Percentiles rank a stretch among this genome's conserved stretches.
Evolutionary conservation across 1,284 basidiomycete genomes (phyloP).

Genomic region (Tilletia caries): DNA sequence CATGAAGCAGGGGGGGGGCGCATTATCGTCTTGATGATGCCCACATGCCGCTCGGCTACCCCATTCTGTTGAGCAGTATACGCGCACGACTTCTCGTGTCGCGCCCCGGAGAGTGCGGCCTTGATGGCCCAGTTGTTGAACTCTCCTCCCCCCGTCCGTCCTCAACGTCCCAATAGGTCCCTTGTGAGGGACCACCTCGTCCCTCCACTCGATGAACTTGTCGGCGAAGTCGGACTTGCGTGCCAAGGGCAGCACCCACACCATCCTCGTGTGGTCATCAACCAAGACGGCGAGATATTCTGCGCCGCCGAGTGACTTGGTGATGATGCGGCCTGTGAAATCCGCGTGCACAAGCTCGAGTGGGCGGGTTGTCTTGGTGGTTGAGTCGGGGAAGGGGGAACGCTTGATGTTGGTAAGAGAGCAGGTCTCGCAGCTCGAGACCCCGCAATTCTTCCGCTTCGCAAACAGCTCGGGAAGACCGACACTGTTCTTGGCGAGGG

Average conservation of each 20-base stretch:
- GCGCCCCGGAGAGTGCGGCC: background rate
- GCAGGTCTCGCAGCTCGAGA: background rate
- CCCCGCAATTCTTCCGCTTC: background rate
- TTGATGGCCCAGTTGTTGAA: background rate
- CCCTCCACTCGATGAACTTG: slow-evolving; percentile 3
- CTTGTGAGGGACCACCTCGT: background rate
- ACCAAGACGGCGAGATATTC: slow-evolving; percentile 8
- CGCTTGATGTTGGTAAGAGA: slow-evolving; percentile 1
- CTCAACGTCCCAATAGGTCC: background rate
- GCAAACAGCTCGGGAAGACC: background rate
- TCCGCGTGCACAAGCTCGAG: slow-evolving; percentile 1
- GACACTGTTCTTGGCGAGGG: background rate
- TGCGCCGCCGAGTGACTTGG: slow-evolving; percentile 6
- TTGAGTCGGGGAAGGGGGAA: background rate
- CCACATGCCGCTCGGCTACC: slow-evolving; percentile 6
- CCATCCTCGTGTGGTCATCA: slow-evolving; percentile 5
- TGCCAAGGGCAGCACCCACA: background rate
- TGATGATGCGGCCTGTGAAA: background rate
- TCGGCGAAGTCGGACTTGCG: background rate
- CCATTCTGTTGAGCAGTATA: slow-evolving; percentile 9
- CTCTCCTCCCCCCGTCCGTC: background rate
- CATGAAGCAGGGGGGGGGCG: background rate
- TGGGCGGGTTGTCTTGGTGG: background rate
- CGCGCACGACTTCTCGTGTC: slow-evolving; percentile 4
- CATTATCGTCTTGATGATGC: background rate